Base-by-base conservation (phyloP, 257 asterid species). In the Pogostemon cablin region DNA sequence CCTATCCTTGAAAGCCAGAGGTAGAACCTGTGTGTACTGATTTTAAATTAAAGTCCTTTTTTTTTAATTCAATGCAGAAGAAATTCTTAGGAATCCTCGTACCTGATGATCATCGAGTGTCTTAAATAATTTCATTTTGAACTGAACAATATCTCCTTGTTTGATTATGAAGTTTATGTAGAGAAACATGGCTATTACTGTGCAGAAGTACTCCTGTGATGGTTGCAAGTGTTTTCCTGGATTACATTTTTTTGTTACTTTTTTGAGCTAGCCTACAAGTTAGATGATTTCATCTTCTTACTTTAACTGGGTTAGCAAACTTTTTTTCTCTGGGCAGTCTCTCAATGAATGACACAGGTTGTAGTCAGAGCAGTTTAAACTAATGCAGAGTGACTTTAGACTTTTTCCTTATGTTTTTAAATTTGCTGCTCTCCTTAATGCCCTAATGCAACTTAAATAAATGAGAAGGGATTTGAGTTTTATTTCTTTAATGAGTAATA, bases 1-100 rank as follows among this genome's bases (percentile, higher is more conserved):
- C 96, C 96, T 55, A 81, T 88, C 81, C 97, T 91, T 73, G 96
- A 91, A 75, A 87, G 87, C 81, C 91, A 87, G 72, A 91, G 86
- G 96, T 89, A 76, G 76, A 39, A 37, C 49, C 48, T 15, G 39
- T 41, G n/a, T 6, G 59, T 68, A 25, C 70, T 12, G 60, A 64
- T 15, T 15, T 15, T 15, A 9, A 12, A 7, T 20, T 35, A 38
- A 15, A 5, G 10, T 50, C 71, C 46, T 43, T 65, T 37, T 70
- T 5, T 60, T 48, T 41, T n/a, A 12, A 57, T 54, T 38, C 7
- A 46, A 17, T 46, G 20, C 8, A n/a, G 43, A 44, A 7, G 62
- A 9, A 58, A 7, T 55, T 10, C 20, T 17, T 56, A n/a, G 68
- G 37, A 48, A 54, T 17, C 44, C 67, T 43, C 6, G 32, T 65